Evolutionary conservation across 2,329 filamentous ascomycete genomes (phyloP).

Genomic region (Aspergillus terreus): DNA sequence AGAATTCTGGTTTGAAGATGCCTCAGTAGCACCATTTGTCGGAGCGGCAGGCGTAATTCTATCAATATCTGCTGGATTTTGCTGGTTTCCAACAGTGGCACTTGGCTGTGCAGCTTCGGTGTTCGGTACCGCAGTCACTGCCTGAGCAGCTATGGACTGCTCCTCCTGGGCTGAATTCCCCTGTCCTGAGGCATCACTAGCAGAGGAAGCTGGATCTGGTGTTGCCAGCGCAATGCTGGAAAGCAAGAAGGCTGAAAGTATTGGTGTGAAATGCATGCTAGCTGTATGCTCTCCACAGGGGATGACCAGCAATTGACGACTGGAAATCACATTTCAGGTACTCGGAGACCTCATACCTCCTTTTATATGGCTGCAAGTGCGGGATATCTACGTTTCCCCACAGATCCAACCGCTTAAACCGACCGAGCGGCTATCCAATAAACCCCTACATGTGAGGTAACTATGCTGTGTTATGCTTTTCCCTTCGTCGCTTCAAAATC

Average conservation of each 20-base stretch:
- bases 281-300: conserved; percentile 10
- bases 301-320: conserved; percentile 16
- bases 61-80: too few species aligned
- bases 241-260: conserved; percentile 19
- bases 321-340: conserved; percentile 6
- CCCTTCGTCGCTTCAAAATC: conserved; percentile 2
- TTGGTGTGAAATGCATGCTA: conserved; percentile 20
- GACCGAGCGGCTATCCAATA: conserved; percentile 10
- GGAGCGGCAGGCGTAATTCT: too few species aligned
- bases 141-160: conserved; percentile 11
- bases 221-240: conserved; percentile 21
- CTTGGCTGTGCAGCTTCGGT: conserved; percentile 4
- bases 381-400: conserved; percentile 8
- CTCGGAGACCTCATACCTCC: conserved; percentile 8
- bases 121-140: conserved; percentile 5
- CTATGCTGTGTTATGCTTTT: conserved; percentile 6
- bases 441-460: conserved; percentile 19
- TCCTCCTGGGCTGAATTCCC: conserved; percentile 9
- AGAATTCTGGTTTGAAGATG: conserved; percentile 2
- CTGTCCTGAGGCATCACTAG: conserved; percentile 12
- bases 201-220: conserved; percentile 15
- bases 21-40: neutral
- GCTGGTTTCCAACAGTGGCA: neutral
- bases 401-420: conserved; percentile 9
- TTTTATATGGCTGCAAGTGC: conserved; percentile 17